Base-by-base conservation (phyloP, 2,329 filamentous ascomycete species). In the Tympanopsis confertula region DNA sequence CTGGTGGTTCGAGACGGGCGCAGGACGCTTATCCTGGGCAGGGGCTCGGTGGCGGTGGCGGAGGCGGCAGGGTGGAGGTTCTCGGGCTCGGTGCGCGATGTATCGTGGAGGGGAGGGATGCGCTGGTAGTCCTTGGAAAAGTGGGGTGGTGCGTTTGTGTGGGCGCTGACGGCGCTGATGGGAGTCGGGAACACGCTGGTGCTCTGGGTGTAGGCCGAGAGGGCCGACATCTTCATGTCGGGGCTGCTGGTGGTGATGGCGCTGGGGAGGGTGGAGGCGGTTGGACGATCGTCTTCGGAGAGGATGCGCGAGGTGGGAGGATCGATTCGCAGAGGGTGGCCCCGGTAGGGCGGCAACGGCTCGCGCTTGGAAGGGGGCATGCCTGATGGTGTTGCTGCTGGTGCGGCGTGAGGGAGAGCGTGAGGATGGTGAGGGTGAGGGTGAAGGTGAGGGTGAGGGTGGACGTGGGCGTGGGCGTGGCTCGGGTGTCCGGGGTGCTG, bases 181-280 rank as follows among this genome's bases (percentile, higher is more conserved):
- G 76, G 76, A 13, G 76, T 81, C 19, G 73, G 72, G 42, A 76
- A 77, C 18, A 69, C 62, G 50, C 70, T 77, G 37, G 63, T 65
- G 4, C 69, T 50, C 41, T 53, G 60, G 13, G 66, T 64, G 49
- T 67, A 72, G 5, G 52, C 50, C 13, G 72, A 68, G 22, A 77
- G 56, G 13, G 71, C 66, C 3, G 74, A 74, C n/a, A 76, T 58
- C 55, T 78, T 78, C 50, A 69, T 72, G 42, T 79, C 74, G 1
- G 75, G 71, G 45, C 73, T 78, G 45, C 73, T 78, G 19, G 69
- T 62, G 2, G 72, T 26, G 22, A 26, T 74, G 38, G 71, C 69
- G 49, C 72, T 77, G 12, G 69, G 65, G 30, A 78, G 59, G 20
- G 71, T 74, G 30, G 74, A 72, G 33, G 71, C 69, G n/a, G 71